Evolutionary conservation across 2,329 filamentous ascomycete species (phyloP).

Genomic region (Tothia fuscella): DNA sequence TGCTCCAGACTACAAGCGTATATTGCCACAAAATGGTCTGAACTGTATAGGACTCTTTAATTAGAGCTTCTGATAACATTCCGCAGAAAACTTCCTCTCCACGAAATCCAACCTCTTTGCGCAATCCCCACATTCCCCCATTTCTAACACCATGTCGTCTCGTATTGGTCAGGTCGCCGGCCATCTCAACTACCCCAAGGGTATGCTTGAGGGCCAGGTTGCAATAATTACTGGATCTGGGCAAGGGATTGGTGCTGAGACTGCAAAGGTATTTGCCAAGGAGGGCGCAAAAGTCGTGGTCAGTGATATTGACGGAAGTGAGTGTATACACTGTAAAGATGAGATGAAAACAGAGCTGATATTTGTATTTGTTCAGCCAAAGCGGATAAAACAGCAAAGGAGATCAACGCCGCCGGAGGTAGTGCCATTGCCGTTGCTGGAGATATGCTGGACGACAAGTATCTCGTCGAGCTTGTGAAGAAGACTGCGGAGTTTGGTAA

Average conservation of each 20-base stretch:
- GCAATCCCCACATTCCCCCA: no score
- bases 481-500: constrained; percentile 67
- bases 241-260: constrained; percentile 80
- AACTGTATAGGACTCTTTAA: no score
- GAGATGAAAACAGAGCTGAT: constrained; percentile 12
- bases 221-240: constrained; percentile 82
- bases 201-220: constrained; percentile 65
- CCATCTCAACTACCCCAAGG: constrained; percentile 61
- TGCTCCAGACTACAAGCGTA: no score
- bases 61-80: no score
- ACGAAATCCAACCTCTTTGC: no score
- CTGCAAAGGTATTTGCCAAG: constrained; percentile 70
- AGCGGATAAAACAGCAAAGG: constrained; percentile 51
- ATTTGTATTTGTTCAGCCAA: constrained; percentile 47
- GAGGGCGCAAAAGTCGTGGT: constrained; percentile 79
- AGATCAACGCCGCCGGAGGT: constrained; percentile 56
- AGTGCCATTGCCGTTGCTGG: constrained; percentile 63
- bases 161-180: constrained; percentile 7
- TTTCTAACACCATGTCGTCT: constrained; percentile 7
- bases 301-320: constrained; percentile 68
- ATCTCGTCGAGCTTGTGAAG: constrained; percentile 60
- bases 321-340: constrained; percentile 16
- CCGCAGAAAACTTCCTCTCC: no score
- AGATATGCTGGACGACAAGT: constrained; percentile 60
- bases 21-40: no score